A percentile compares a stretch with the other conserved stretches of the same genome.
Evolutionary conservation across 73 alveolate genomes (phyloP).

Genomic region (Paraurostyla sp.): DNA sequence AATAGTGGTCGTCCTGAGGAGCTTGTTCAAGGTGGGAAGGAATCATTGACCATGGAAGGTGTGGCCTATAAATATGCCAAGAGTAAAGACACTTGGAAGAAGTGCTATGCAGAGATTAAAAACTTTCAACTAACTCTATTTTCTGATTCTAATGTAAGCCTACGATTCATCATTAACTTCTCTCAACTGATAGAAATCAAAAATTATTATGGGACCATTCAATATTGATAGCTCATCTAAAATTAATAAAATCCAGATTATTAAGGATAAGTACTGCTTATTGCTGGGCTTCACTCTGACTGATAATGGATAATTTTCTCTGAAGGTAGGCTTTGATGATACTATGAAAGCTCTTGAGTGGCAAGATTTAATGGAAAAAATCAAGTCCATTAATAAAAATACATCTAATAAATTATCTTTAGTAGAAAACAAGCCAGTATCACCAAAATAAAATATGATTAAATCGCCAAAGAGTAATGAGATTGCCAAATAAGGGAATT

Average conservation of each 20-base stretch:
- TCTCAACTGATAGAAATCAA: not conserved
- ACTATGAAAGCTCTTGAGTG: not conserved
- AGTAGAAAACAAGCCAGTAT: not conserved
- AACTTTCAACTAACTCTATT: not conserved
- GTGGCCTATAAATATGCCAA: not conserved
- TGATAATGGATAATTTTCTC: not conserved
- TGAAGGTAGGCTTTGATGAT: not conserved
- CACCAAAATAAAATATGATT: not conserved
- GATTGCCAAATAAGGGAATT: not conserved
- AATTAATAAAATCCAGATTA: not conserved
- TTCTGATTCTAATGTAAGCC: not conserved
- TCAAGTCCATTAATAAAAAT: not conserved
- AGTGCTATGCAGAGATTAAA: not conserved
- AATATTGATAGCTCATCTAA: not conserved
- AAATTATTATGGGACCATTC: not conserved
- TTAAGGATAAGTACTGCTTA: not conserved
- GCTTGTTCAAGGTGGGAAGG: no score
- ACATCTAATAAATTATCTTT: not conserved
- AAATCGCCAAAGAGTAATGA: not conserved
- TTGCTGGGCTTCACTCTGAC: not conserved
- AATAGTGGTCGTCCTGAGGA: no score
- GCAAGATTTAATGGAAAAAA: not conserved
- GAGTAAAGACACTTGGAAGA: not conserved
- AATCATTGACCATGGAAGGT: no score
- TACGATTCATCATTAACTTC: not conserved